Evolutionary conservation across 164 flowering plant species (phyloP), one percentile per base, ranked within the genome.

Genomic region (Litsea cubeba): DNA sequence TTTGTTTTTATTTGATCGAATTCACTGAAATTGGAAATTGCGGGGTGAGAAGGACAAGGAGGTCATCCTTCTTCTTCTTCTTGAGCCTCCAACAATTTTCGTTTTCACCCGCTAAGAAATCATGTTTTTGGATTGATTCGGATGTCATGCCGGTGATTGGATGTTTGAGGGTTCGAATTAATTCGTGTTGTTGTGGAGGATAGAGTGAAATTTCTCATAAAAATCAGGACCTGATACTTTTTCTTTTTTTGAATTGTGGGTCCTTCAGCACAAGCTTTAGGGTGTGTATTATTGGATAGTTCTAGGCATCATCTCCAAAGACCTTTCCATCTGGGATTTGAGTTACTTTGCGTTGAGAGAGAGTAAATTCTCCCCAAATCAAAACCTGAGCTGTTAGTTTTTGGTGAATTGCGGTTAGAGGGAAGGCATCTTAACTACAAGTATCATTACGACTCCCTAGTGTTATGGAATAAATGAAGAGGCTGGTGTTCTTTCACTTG

Each of bases 381-480:
- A 40, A 40, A 40, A 40, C 46, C 46, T 40, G 46, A 32, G 50
- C 62, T 60, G 69, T 77, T 63, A 5, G 24, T 30, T 12, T 62
- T 46, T 54, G 35, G 30, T 62, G 14, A 54, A 14, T 67, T 68
- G 14, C 18, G 65, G 58, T 25, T 75, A 40, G 62, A n/a, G 17
- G n/a, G 50, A 46, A 66, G 50, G 65, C 26, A 17, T 66, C 25
- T 49, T 68, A 49, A 60, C n/a, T 71, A 11, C 12, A 15, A 26
- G 17, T 20, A 5, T 71, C 22, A 25, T 30, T 24, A 11, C 1
- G 28, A 28, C 40, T 58, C 24, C 74, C 23, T 24, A 3, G 70
- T 12, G 3, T 32, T 12, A 64, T 76, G 72, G 73, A 40, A 60
- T 65, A 66, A 65, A 73, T 79, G 77, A 74, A 76, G 75, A 76